Percentiles rank a stretch among this genome's conserved stretches.
phyloP scores from a whole-genome alignment of 495 filamentous ascomycete species.

The Pseudotulostoma volvatum region DNA sequence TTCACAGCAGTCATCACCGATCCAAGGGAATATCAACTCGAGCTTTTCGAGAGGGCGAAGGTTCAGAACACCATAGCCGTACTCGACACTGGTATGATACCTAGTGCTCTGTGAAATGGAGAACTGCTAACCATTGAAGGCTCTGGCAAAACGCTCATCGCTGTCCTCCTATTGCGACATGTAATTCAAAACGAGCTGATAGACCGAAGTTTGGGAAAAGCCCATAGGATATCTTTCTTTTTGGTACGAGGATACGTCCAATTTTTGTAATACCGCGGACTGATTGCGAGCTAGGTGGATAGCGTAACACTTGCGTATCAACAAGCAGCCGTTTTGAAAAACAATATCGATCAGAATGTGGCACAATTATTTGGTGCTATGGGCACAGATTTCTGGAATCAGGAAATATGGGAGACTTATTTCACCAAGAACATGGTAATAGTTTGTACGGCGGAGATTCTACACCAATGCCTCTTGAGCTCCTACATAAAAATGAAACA shows the following conservation, averaged over 20 bases:
- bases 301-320: conserved; percentile 85
- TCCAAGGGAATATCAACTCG: conserved; percentile 81
- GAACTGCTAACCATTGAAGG: conserved; percentile 29
- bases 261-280: not conserved
- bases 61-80: conserved; percentile 82
- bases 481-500: conserved; percentile 66
- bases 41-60: conserved; percentile 84
- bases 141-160: conserved; percentile 94
- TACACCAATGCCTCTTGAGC: conserved; percentile 61
- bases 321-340: conserved; percentile 66
- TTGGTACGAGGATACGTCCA: conserved; percentile 33
- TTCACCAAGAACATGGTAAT: conserved; percentile 66
- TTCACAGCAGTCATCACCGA: conserved; percentile 34
- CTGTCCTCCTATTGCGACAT: conserved; percentile 68
- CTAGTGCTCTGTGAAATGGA: not conserved
- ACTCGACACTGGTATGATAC: conserved; percentile 64
- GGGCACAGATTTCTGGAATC: conserved; percentile 47
- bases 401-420: conserved; percentile 50
- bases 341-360: conserved; percentile 70
- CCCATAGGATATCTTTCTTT: conserved; percentile 64
- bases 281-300: conserved; percentile 40
- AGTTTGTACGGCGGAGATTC: conserved; percentile 83
- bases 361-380: conserved; percentile 64
- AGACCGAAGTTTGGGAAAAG: conserved; percentile 41
- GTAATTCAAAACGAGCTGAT: conserved; percentile 66